Percentiles rank a stretch among this genome's conserved stretches.
These are phyloP conservation scores for Fusarium buxicola DNA, from an alignment of 2,329 filamentous ascomycete genomes.

Conservation along the genomic window DNA sequence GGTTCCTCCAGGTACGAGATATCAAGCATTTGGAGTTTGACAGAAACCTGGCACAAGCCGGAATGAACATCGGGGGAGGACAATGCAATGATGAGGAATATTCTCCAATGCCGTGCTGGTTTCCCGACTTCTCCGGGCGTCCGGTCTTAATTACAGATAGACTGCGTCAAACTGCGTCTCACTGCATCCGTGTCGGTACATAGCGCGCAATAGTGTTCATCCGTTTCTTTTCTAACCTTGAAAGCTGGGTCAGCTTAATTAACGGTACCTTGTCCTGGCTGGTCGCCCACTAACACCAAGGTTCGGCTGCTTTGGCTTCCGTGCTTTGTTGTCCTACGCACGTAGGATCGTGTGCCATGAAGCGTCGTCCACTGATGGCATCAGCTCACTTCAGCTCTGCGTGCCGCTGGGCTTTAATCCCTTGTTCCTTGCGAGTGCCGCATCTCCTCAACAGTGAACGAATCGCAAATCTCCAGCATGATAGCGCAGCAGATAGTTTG, in stretches of 20 bases:
- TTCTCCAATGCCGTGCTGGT: constrained; percentile 28
- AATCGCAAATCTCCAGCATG: constrained; percentile 25
- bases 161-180: constrained; percentile 23
- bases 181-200: constrained; percentile 32
- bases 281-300: neutral
- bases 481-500: constrained; percentile 14
- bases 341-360: constrained; percentile 3
- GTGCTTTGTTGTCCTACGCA: neutral
- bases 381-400: constrained; percentile 28
- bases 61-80: constrained; percentile 7
- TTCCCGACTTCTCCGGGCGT: constrained; percentile 20
- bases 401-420: constrained; percentile 33
- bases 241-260: constrained; percentile 13
- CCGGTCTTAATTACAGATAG: constrained; percentile 19
- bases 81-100: constrained; percentile 17
- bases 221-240: neutral
- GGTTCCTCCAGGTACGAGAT: constrained; percentile 1
- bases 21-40: constrained; percentile 16
- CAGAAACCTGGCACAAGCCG: constrained; percentile 15
- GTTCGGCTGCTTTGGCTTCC: neutral
- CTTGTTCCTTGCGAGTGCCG: constrained; percentile 28
- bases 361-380: neutral
- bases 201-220: constrained; percentile 19
- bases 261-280: neutral
- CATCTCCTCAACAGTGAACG: constrained; percentile 5